Evolutionary conservation across 2,329 filamentous ascomycete genomes (phyloP), one percentile per base, ranked within the genome.

Genomic region (Neopestalotiopsis sp.): DNA sequence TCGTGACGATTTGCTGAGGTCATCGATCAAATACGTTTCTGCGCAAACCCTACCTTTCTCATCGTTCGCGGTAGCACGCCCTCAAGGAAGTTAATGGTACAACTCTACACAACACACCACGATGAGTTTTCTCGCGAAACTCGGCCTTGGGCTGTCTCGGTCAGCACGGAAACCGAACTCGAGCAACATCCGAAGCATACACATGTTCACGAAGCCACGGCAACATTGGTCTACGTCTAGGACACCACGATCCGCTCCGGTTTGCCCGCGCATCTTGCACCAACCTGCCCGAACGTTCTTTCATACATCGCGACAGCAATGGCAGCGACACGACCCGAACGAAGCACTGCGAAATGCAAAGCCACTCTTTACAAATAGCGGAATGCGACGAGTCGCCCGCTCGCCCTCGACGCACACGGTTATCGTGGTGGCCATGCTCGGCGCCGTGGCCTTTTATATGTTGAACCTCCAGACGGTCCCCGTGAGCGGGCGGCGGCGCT

Each of bases 391-490:
- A 4, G 71, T 81, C 58, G 67, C 76, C 32, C 77, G 78, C 49
- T 80, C 79, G 68, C 79, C 79, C 30, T 78, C 74, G 65, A 82
- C 83, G 59, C 79, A 80, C 67, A 74, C 81, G 34, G 78, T 87
- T 14, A 76, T 85, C 17, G 71, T 81, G 0, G 70, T 82, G 14
- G 81, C 82, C 34, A 77, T 83, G 17, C 74, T 79, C n/a, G 83
- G 80, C 58, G 87, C 86, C 4, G 74, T 84, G 1, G 76, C 77
- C 9, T 90, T 94, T 77, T 94, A 94, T 82, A 83, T 90, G 67
- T 85, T 82, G 76, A 91, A 94, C 76, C 82, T 93, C 57, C 91
- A 95, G 78, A 87, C 87, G 40, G 92, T 95, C 14, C 92, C 92
- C 1, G 87, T 94, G 6, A 92, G 90, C 5, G 91, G 91, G 0